Evolutionary conservation across 179 eudicot species (phyloP).

Genomic region (Amaranthus tricolor): DNA sequence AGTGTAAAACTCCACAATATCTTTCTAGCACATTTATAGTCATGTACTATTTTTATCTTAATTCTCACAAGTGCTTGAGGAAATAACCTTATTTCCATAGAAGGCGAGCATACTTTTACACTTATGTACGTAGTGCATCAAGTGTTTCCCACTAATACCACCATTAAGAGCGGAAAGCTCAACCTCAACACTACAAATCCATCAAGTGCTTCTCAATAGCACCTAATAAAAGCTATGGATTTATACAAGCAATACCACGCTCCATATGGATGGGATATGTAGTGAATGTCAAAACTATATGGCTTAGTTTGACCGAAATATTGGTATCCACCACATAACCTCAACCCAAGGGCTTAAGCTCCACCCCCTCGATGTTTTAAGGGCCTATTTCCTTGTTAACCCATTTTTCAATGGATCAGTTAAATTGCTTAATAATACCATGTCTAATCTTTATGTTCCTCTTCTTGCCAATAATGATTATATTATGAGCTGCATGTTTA

Average conservation of each 20-base stretch:
- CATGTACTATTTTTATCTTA: too few relatives aligned
- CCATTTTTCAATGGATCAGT: neutral
- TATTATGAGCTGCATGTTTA: neutral
- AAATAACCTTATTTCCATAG: neutral
- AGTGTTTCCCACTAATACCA: neutral
- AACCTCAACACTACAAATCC: neutral
- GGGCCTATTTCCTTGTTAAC: neutral
- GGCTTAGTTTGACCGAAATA: constrained; percentile 5
- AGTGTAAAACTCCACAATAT: too few relatives aligned
- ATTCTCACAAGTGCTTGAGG: too few relatives aligned
- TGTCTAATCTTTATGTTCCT: neutral
- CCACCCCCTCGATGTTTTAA: neutral
- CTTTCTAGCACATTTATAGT: too few relatives aligned
- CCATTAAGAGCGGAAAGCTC: neutral
- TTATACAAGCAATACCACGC: neutral
- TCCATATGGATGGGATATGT: neutral
- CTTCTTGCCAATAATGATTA: neutral
- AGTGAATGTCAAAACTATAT: neutral
- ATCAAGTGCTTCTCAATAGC: constrained; percentile 4
- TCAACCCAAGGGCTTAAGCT: neutral
- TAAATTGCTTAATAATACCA: neutral
- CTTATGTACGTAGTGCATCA: neutral
- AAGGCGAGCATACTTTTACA: neutral
- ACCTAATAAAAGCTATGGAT: neutral
- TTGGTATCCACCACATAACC: neutral